Percentiles rank a stretch among this genome's conserved stretches.
Conservation (phyloP, 2,329 filamentous ascomycete species). For the Ophiostoma tasmaniense region DNA sequence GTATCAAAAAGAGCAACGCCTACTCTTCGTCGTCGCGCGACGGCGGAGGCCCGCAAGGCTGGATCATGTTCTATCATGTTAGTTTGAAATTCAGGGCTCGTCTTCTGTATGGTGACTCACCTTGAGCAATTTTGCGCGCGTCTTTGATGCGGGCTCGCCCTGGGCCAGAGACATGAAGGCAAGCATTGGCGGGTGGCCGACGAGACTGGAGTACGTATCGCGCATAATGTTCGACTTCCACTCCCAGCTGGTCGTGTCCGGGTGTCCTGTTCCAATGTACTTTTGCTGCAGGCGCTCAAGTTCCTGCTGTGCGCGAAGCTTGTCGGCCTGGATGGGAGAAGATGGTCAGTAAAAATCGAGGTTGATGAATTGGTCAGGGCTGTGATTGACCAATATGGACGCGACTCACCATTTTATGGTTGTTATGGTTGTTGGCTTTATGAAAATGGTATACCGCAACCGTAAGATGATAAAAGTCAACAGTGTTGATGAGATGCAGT, state of each 20-base stretch:
- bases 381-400: not conserved
- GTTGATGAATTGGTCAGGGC: too few relatives aligned
- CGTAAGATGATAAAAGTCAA: not conserved
- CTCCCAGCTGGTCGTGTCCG: slow-evolving; percentile 95
- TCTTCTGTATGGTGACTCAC: slow-evolving; percentile 30
- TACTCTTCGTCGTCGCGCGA: slow-evolving; percentile 38
- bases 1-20: not conserved
- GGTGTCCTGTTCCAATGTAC: slow-evolving; percentile 90
- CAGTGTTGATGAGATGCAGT: not conserved
- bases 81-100: not conserved
- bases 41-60: slow-evolving; percentile 51
- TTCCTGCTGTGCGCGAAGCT: slow-evolving; percentile 94
- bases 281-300: slow-evolving; percentile 94
- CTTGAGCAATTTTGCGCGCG: slow-evolving; percentile 72
- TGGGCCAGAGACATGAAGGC: slow-evolving; percentile 84
- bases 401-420: not conserved
- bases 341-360: not conserved
- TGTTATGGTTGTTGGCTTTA: not conserved
- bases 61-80: slow-evolving; percentile 54
- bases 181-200: slow-evolving; percentile 81
- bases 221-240: slow-evolving; percentile 94
- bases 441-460: not conserved
- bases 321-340: slow-evolving; percentile 62
- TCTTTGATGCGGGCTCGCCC: slow-evolving; percentile 74
- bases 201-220: slow-evolving; percentile 81